A percentile compares a stretch with the other conserved stretches of the same genome.
Conservation (phyloP, 805 yeast species). For the Pichia nanzhaoensis region DNA sequence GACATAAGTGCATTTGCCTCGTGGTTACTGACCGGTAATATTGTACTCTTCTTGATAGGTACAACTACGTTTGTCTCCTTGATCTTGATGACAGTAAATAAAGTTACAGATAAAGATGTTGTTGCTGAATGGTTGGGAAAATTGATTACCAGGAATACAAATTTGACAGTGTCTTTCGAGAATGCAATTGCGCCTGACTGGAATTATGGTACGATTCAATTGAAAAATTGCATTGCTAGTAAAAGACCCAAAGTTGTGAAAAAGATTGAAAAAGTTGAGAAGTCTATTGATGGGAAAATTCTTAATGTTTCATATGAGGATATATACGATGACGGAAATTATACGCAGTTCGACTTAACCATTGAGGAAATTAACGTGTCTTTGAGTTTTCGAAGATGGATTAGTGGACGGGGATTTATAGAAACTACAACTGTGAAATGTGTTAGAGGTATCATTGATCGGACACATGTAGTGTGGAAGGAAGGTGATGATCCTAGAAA, state of each 20-base stretch:
- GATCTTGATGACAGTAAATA: conserved; percentile 67
- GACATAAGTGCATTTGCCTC: conserved; percentile 86
- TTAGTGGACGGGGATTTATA: conserved; percentile 82
- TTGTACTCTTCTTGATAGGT: conserved; percentile 68
- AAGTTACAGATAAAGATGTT: conserved; percentile 83
- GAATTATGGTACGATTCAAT: conserved; percentile 79
- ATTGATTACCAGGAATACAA: conserved; percentile 74
- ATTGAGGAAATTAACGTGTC: conserved; percentile 80
- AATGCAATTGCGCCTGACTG: conserved; percentile 93
- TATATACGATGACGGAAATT: conserved; percentile 76
- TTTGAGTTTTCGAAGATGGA: conserved; percentile 77
- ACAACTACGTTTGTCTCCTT: conserved; percentile 90
- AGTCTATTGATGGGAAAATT: conserved; percentile 16
- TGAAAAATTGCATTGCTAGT: conserved; percentile 80
- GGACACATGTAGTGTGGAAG: conserved; percentile 81
- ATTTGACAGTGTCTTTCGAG: conserved; percentile 80
- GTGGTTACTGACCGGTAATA: conserved; percentile 88
- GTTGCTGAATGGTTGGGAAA: conserved; percentile 80
- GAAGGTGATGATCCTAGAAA: conserved; percentile 77
- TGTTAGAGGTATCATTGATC: conserved; percentile 84
- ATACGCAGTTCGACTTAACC: conserved; percentile 90
- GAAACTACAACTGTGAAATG: conserved; percentile 78
- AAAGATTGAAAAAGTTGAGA: conserved; percentile 27
- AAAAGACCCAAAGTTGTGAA: conserved; percentile 57
- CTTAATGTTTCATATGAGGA: conserved; percentile 13